Evolutionary conservation across 2,329 filamentous ascomycete genomes (phyloP).

Genomic region (Botrytis cinerea): DNA sequence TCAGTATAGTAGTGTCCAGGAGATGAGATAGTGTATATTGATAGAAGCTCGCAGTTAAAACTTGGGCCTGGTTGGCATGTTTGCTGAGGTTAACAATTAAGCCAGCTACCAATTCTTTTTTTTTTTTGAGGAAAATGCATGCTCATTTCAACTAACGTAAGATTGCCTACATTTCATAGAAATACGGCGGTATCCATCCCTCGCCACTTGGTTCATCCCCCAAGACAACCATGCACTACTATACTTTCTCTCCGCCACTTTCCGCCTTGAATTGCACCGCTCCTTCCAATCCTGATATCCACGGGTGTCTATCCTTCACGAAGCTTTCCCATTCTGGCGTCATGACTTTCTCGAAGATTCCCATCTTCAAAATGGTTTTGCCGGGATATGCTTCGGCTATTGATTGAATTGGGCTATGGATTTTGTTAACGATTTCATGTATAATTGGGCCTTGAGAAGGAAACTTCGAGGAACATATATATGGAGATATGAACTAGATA

Average conservation of each 20-base stretch:
- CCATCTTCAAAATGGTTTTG: constrained; percentile 53
- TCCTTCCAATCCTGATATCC: constrained; percentile 38
- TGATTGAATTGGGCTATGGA: constrained; percentile 49
- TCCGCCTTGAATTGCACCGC: constrained; percentile 29
- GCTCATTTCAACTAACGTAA: not conserved
- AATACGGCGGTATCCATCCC: not conserved
- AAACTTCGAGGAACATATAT: not conserved
- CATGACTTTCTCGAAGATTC: constrained; percentile 51
- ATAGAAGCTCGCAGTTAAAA: too few species aligned
- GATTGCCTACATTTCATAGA: not conserved
- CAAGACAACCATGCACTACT: not conserved
- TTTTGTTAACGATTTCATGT: not conserved
- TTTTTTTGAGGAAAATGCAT: not conserved
- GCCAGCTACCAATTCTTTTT: too few species aligned
- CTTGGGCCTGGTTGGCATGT: too few species aligned
- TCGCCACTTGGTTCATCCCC: not conserved
- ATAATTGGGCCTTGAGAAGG: not conserved
- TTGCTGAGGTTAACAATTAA: not conserved
- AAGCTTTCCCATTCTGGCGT: constrained; percentile 50
- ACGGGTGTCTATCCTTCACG: constrained; percentile 46
- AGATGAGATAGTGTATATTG: not conserved
- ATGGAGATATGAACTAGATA: not conserved
- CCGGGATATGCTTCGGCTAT: constrained; percentile 45
- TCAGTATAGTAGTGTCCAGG: not conserved
- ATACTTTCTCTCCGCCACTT: constrained; percentile 28